Evolutionary conservation across 2,329 filamentous ascomycete species (phyloP), one percentile per base, ranked within the genome.

Genomic region (Emericellopsis atlantica): DNA sequence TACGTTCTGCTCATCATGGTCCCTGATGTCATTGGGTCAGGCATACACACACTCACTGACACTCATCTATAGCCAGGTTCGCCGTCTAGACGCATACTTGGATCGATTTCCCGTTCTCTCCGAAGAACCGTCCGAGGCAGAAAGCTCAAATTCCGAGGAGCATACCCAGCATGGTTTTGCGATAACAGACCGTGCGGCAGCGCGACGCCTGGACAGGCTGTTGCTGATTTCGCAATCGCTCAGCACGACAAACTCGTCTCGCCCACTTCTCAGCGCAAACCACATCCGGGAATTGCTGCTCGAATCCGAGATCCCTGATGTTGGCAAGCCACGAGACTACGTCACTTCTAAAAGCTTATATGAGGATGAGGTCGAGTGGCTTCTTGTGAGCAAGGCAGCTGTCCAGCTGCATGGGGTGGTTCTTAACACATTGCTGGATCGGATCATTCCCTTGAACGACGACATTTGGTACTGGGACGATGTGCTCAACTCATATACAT

Each of bases 381-480:
- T 95, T 21, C 68, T 95, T 14, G 74, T 93, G 24, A 86, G 84
- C 60, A 98, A 96, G 59, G 89, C 89, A 5, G 85, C 89, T 0
- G 78, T 89, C n/a, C 90, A 95, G 54, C 80, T 83, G 1, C 93
- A 95, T 53, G 90, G 90, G 4, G 65, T 85, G 38, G 72, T 94
- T 33, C 66, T 95, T 49, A 79, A 80, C 49, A 79, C 76, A 0
- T 70, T 96, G 4, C 63, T 95, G 10, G 82, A 90, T 42, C 83
- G 92, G 51, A 93, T 88, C 10, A 79, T 90, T 10, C 81, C 82
- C 0, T 62, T 98, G 15, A 84, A 79, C 51, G 81, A 95, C 48
- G 88, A 95, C 50, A 81, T 95, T 21, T 89, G 83, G 78, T 96
- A 96, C 58, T 98, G 92, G 92, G 86, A 95, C 54, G 84, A 92